phyloP scores from a whole-genome alignment of 805 yeast species.

The Suhomyces prunicola region DNA sequence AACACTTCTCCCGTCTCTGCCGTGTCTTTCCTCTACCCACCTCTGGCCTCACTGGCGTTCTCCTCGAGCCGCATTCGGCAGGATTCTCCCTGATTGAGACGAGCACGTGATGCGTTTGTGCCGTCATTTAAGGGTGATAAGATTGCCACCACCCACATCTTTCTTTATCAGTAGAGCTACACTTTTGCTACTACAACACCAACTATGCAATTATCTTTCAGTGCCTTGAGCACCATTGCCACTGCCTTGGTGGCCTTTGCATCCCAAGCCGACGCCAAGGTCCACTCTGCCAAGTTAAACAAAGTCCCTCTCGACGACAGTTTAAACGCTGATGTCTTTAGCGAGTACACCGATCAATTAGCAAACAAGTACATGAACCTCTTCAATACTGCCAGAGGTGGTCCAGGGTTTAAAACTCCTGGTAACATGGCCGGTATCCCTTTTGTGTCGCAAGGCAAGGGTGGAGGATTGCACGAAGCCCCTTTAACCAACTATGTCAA shows the following conservation, averaged over 20 bases:
- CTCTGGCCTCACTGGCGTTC: too few species aligned
- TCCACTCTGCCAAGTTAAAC: conserved; percentile 54
- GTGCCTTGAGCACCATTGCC: conserved; percentile 44
- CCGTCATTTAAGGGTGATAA: conserved; percentile 1
- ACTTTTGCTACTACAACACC: background rate
- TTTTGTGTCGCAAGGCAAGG: conserved; percentile 26
- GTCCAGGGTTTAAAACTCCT: conserved; percentile 19
- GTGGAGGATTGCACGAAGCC: conserved; percentile 52
- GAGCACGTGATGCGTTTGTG: background rate
- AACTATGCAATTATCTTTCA: conserved; percentile 30
- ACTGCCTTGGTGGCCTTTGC: conserved; percentile 33
- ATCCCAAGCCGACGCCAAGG: conserved; percentile 44
- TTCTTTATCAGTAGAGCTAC: background rate
- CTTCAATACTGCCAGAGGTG: conserved; percentile 38
- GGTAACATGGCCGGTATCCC: conserved; percentile 40
- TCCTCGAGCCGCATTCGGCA: background rate
- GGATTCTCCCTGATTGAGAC: too few species aligned
- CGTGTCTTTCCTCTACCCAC: too few species aligned
- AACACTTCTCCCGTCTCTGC: too few species aligned
- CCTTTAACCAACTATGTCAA: conserved; percentile 92
- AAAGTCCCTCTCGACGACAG: conserved; percentile 58
- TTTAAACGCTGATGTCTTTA: conserved; percentile 48
- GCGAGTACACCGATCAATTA: conserved; percentile 54
- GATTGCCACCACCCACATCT: conserved; percentile 7
- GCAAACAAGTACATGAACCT: conserved; percentile 58